Evolutionary conservation across 495 filamentous ascomycete species (phyloP), one percentile per base, ranked within the genome.

Genomic region (Baudoinia panamericana): DNA sequence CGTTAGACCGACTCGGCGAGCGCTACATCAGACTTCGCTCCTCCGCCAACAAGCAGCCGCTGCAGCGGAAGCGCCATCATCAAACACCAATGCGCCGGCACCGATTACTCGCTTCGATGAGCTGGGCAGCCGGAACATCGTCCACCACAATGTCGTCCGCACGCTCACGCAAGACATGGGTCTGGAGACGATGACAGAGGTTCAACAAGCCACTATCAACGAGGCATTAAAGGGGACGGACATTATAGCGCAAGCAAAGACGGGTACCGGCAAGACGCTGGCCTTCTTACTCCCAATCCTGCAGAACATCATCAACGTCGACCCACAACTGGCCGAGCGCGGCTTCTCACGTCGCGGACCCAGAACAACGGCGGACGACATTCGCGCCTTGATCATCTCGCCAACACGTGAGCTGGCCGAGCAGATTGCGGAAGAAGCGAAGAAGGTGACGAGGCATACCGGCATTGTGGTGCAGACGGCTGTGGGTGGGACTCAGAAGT

Each of bases 351-450:
- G 57, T 12, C 32, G 36, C 5, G 37, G 46, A 24, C 58, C 50
- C 12, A 36, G 58, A n/a, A 45, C 71, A 8, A 55, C 58, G 3
- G 56, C 74, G 1, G 57, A 69, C 23, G 84, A 95, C 56, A 85
- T 95, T 45, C 76, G 85, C 40, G 79, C 83, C 19, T 76, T 97
- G 30, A 77, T 97, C 55, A 75, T 97, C 45, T 96, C 92, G 0
- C 90, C 90, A 7, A 97, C 90, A 15, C 75, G 90, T 43, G 90
- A 97, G 62, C 69, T 97, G 46, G 90, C 90, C 3, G 84, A 93
- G 57, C 90, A 97, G 63, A 96, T 97, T 50, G 82, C 79, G 9
- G 73, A 62, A 0, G 90, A 97, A 56, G 86, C 90, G 2, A 61
- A 46, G 30, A 88, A 77, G 56, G 54, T 95, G n/a, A 69, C 71